A percentile compares a stretch with the other conserved stretches of the same genome.
phyloP scores from a whole-genome alignment of 2,329 filamentous ascomycete genomes.

The Pseudopyricularia javanii region DNA sequence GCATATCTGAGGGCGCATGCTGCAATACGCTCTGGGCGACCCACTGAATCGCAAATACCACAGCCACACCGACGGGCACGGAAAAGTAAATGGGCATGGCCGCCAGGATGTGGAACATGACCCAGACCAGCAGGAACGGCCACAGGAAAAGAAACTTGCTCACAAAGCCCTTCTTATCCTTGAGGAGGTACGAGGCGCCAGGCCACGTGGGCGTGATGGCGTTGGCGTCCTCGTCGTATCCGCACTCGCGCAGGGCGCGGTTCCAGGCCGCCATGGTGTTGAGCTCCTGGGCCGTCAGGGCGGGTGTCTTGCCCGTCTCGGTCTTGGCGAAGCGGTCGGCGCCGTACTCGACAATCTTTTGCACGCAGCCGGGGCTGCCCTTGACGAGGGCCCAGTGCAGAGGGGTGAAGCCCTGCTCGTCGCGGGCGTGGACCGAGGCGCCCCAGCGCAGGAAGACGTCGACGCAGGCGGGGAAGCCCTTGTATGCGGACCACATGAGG shows the following conservation, averaged over 20 bases:
- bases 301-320: slow-evolving; percentile 79
- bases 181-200: slow-evolving; percentile 56
- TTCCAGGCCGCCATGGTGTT: slow-evolving; percentile 58
- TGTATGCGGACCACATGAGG: slow-evolving; percentile 98
- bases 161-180: slow-evolving; percentile 68
- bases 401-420: slow-evolving; percentile 88
- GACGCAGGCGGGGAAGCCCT: slow-evolving; percentile 84
- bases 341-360: slow-evolving; percentile 92
- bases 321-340: slow-evolving; percentile 88
- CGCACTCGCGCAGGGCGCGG: slow-evolving; percentile 14
- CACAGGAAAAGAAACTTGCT: slow-evolving; percentile 81
- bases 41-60: slow-evolving; percentile 64
- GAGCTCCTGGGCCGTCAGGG: slow-evolving; percentile 77
- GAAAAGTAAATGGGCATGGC: slow-evolving; percentile 63
- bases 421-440: slow-evolving; percentile 78
- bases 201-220: slow-evolving; percentile 60
- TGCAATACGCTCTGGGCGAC: slow-evolving; percentile 64
- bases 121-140: slow-evolving; percentile 68
- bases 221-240: slow-evolving; percentile 51
- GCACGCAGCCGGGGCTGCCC: slow-evolving; percentile 76
- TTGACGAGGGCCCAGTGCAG: slow-evolving; percentile 96
- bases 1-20: slow-evolving; percentile 79
- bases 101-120: slow-evolving; percentile 59
- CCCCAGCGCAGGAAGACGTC: slow-evolving; percentile 92
- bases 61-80: slow-evolving; percentile 56